Percentiles rank a stretch among this genome's conserved stretches.
phyloP scores from a whole-genome alignment of 1,284 basidiomycete genomes.

The Boletus semigastroideus region DNA sequence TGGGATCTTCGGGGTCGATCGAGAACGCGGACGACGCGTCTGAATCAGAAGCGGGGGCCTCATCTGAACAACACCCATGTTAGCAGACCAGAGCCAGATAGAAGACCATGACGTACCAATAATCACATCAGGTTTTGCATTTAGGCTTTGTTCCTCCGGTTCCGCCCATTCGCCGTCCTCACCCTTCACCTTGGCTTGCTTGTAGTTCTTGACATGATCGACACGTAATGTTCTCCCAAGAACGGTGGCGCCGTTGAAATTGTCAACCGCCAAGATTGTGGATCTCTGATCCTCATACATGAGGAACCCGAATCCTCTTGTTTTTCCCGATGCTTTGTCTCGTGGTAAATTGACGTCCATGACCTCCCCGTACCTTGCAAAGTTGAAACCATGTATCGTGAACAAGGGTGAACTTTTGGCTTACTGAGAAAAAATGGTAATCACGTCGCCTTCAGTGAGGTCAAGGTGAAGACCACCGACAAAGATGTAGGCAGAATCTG shows the following conservation, averaged over 20 bases:
- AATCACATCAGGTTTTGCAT: slow-evolving; percentile 75
- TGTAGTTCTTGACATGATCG: slow-evolving; percentile 94
- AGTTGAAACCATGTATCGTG: slow-evolving; percentile 2
- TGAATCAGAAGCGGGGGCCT: slow-evolving; percentile 56
- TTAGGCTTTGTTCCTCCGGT: slow-evolving; percentile 79
- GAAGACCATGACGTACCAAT: slow-evolving; percentile 46
- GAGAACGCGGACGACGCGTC: slow-evolving; percentile 65
- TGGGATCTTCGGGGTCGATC: slow-evolving; percentile 95
- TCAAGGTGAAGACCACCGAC: slow-evolving; percentile 84
- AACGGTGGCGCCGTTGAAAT: slow-evolving; percentile 93
- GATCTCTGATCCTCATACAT: slow-evolving; percentile 99
- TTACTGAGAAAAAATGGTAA: slow-evolving; percentile 96
- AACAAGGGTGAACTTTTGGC: slow-evolving; percentile 32
- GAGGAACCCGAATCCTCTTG: slow-evolving; percentile 91
- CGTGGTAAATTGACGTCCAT: slow-evolving; percentile 94
- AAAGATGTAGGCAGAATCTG: slow-evolving; percentile 95
- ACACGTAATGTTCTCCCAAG: slow-evolving; percentile 86
- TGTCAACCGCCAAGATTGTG: slow-evolving; percentile 96
- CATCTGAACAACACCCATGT: slow-evolving; percentile 38
- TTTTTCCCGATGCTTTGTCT: slow-evolving; percentile 87
- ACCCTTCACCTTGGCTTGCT: slow-evolving; percentile 78
- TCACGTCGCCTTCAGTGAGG: slow-evolving; percentile 96
- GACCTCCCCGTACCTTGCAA: slow-evolving; percentile 85
- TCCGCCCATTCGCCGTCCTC: slow-evolving; percentile 91
- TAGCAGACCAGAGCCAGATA: slow-evolving; percentile 2